Base-by-base conservation (phyloP, 176 grass and related monocot genomes). In the Eremochloa ophiuroides region DNA sequence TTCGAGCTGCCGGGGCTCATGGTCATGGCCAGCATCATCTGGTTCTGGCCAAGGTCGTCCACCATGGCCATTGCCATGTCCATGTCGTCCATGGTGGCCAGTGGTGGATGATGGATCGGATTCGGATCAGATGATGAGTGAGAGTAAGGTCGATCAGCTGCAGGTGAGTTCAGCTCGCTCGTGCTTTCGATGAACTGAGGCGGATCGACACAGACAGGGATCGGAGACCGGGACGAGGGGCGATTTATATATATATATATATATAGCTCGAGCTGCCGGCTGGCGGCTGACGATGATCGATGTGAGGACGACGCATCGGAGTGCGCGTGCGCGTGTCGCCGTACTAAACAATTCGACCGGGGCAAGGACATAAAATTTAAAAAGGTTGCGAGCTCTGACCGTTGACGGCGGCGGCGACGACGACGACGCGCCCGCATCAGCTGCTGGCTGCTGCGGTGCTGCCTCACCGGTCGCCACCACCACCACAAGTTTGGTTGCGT, bases 311-410 rank as follows among this genome's bases (percentile, higher is more conserved):
- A n/a, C 20, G 18, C 14, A 22, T 53, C 12, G 48, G 17, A 51
- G 51, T 55, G 20, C 51, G 51, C 0, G 51, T n/a, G 20, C 55
- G 22, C 71, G 80, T 66, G 74, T 83, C 74, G 74, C 56, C 10
- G 7, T 39, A 58, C 40, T 78, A 66, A 78, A 79, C 46, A 79
- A 83, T 26, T 73, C 2, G 51, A 55, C 8, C 51, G 51, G 20
- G 3, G 51, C 46, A 77, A 87, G 67, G 48, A 17, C 2, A 20
- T 8, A 5, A 62, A 60, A n/a, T n/a, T n/a, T n/a, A n/a, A 76
- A 76, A 66, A 23, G 59, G 72, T 9, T 60, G 72, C 53, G 26
- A 28, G 35, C 59, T 43, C 73, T 88, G 86, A 88, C 37, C 67
- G 80, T 66, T 83, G 86, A 88, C 86, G 40, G 10, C 53, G 2